Percentiles rank a stretch among this genome's conserved stretches.
Evolutionary conservation across 768 basidiomycete genomes (phyloP).

Genomic region (Amanita pallidorosea): DNA sequence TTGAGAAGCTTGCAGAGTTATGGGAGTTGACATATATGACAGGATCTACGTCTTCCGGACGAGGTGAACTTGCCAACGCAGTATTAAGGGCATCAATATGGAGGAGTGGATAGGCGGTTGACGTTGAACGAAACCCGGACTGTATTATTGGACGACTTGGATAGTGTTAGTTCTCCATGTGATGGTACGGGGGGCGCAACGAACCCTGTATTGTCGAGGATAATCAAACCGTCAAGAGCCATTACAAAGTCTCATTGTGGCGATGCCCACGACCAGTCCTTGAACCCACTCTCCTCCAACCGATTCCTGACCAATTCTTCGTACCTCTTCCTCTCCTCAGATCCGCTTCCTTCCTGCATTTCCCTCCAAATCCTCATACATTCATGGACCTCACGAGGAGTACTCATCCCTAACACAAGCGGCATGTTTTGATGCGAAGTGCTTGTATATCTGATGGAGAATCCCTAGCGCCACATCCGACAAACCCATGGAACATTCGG

Average conservation of each 20-base stretch:
- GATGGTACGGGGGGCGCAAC: conserved; percentile 16
- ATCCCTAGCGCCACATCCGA: conserved; percentile 67
- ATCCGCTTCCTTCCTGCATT: conserved; percentile 27
- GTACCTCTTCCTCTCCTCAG: conserved; percentile 26
- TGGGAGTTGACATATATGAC: conserved; percentile 56
- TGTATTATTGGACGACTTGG: conserved; percentile 73
- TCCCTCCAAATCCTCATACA: conserved; percentile 60
- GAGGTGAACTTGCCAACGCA: conserved; percentile 47
- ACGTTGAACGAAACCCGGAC: conserved; percentile 75
- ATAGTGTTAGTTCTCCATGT: conserved; percentile 11
- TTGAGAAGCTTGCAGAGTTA: conserved; percentile 42
- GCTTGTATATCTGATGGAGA: conserved; percentile 41
- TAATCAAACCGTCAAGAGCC: conserved; percentile 77
- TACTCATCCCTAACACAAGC: conserved; percentile 64
- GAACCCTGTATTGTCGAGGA: conserved; percentile 66
- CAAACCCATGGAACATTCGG: conserved; percentile 35
- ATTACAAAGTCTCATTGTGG: conserved; percentile 30
- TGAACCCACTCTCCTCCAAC: conserved; percentile 39
- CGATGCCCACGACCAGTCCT: conserved; percentile 70
- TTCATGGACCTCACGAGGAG: conserved; percentile 64
- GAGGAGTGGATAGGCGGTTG: conserved; percentile 69
- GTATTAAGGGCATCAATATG: conserved; percentile 82
- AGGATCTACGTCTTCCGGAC: conserved; percentile 53
- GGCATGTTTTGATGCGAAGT: conserved; percentile 35
- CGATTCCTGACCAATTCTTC: conserved; percentile 31